Conservation (phyloP, 1,139 yeast species). For the Saccharomyces pastorianus region DNA sequence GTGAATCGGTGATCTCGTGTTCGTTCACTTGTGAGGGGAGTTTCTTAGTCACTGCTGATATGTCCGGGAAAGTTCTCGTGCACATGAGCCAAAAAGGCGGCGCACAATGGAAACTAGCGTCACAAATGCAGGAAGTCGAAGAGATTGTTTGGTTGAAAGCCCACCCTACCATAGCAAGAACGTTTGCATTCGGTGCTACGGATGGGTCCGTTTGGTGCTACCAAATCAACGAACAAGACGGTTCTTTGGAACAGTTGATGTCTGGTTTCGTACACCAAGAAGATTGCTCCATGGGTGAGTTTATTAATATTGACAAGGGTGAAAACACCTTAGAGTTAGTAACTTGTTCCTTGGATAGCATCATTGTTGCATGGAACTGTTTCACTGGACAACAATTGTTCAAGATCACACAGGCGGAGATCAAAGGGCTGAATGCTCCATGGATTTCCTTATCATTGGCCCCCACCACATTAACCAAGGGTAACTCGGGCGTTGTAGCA, state of each 20-base stretch:
- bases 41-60: constrained; percentile 80
- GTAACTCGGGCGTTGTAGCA: constrained; percentile 29
- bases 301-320: constrained; percentile 53
- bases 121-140: constrained; percentile 76
- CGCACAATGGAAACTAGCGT: constrained; percentile 67
- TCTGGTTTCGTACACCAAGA: constrained; percentile 73
- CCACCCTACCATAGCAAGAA: constrained; percentile 62
- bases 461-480: constrained; percentile 42
- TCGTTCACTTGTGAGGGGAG: constrained; percentile 79
- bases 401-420: constrained; percentile 55
- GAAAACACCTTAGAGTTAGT: constrained; percentile 58
- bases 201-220: constrained; percentile 98
- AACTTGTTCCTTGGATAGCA: constrained; percentile 82
- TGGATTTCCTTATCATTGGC: constrained; percentile 70
- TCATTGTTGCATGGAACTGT: constrained; percentile 84
- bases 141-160: constrained; percentile 71
- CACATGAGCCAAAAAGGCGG: constrained; percentile 68
- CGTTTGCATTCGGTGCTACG: constrained; percentile 87
- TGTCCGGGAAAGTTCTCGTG: constrained; percentile 79
- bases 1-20: constrained; percentile 80
- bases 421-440: constrained; percentile 69
- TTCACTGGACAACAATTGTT: constrained; percentile 60
- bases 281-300: constrained; percentile 73
- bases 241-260: constrained; percentile 59
- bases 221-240: constrained; percentile 51